Evolutionary conservation across 2,329 filamentous ascomycete genomes (phyloP).

Genomic region (Fusarium zealandicum): DNA sequence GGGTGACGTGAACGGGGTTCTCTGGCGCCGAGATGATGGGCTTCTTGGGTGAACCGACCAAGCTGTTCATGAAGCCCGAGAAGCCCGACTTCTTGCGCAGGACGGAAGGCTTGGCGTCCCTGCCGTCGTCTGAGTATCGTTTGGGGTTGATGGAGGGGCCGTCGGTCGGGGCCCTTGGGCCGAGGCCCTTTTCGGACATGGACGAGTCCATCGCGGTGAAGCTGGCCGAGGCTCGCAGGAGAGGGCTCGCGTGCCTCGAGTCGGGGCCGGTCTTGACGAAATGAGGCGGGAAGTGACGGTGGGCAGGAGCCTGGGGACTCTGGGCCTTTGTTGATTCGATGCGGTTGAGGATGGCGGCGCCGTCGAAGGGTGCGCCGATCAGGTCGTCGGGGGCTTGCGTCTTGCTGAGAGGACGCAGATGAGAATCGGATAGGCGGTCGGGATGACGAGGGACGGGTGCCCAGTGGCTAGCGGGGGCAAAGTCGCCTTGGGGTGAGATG

Average conservation of each 20-base stretch:
- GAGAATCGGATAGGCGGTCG: constrained; percentile 41
- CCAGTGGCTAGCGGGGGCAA: constrained; percentile 48
- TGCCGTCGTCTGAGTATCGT: constrained; percentile 80
- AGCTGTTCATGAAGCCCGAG: constrained; percentile 84
- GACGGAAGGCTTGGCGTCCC: constrained; percentile 66
- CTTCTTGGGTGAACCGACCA: constrained; percentile 84
- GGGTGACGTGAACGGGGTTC: constrained; percentile 96
- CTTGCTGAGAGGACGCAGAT: constrained; percentile 38
- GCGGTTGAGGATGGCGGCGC: constrained; percentile 66
- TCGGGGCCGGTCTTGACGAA: constrained; percentile 62
- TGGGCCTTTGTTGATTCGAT: constrained; percentile 60
- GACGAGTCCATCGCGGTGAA: constrained; percentile 48
- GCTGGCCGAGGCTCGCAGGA: constrained; percentile 70
- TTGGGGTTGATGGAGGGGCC: constrained; percentile 64
- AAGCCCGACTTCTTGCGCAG: constrained; percentile 87
- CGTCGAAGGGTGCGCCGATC: constrained; percentile 71
- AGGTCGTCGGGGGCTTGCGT: constrained; percentile 59
- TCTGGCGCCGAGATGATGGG: constrained; percentile 97
- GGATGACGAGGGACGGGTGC: constrained; percentile 40
- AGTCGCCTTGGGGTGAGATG: constrained; percentile 54
- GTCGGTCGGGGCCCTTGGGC: constrained; percentile 50
- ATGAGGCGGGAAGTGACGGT: constrained; percentile 44
- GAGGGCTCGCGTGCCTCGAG: constrained; percentile 58
- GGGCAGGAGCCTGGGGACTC: constrained; percentile 41
- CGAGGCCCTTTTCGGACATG: constrained; percentile 49